A percentile compares a stretch with the other conserved stretches of the same genome.
Evolutionary conservation across 305 asterid genomes (phyloP).

Genomic region (Rubia tinctorum): DNA sequence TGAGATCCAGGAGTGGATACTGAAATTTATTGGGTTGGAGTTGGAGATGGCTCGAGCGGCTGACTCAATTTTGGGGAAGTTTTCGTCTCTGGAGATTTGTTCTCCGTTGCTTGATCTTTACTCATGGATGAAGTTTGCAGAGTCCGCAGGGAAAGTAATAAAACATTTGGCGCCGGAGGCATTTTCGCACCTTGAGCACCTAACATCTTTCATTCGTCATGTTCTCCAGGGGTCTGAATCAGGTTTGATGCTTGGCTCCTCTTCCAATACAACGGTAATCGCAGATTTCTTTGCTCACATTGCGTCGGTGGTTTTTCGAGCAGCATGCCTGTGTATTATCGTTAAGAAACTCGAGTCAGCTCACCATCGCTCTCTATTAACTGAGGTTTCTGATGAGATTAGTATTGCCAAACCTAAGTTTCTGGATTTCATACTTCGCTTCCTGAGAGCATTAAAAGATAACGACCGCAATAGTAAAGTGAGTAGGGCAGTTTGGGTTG

Average conservation of each 20-base stretch:
- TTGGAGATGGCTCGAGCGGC: neutral
- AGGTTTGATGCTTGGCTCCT: neutral
- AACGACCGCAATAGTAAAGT: neutral
- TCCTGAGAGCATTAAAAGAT: neutral
- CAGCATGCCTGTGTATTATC: neutral
- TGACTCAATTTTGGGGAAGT: neutral
- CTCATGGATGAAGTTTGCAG: neutral
- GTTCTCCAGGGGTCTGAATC: neutral
- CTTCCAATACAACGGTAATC: neutral
- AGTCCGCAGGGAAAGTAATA: neutral
- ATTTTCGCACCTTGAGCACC: neutral
- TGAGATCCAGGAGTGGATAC: neutral
- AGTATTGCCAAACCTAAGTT: neutral
- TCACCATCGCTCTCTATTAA: neutral
- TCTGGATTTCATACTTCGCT: neutral
- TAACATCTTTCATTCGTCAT: neutral
- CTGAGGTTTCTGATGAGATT: neutral
- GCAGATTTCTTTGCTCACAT: neutral
- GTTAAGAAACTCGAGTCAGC: neutral
- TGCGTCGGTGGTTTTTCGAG: neutral
- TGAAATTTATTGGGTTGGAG: neutral
- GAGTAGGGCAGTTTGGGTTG: neutral
- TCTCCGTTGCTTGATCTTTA: neutral
- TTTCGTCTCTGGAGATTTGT: neutral
- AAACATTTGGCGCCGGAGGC: neutral